Evolutionary conservation across 1,284 basidiomycete genomes (phyloP), one percentile per base, ranked within the genome.

Genomic region (Rhodotorula sp.): DNA sequence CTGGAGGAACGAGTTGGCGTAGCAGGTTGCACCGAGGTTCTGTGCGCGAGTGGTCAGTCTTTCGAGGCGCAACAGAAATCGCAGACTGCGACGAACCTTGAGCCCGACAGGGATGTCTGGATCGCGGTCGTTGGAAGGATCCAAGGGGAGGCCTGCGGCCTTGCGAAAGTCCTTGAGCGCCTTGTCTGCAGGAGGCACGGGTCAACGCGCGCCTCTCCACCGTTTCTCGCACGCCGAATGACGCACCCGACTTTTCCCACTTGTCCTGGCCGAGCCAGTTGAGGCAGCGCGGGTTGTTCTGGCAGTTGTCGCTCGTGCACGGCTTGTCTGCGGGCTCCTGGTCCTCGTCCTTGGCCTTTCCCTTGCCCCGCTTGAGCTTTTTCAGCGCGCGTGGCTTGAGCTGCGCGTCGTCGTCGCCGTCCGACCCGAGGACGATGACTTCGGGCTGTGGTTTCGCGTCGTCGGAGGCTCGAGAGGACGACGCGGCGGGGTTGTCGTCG

Each of bases 1-100:
- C 83, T 97, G 93, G 55, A 96, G 84, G 74, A 91, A 95, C 9
- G 92, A 91, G 81, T 96, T 96, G 64, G 91, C 83, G 81, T 84
- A 74, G 58, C 66, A 74, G 7, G 93, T 96, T 19, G 93, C 93
- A 19, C 93, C 93, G 23, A 96, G 86, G 80, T 97, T 97, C 89
- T 93, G 76, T 48, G 17, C 27, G 16, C n/a, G 14, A 34, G 52
- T 1, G 1, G 25, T 54, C 16, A 27, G 53, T 9, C 16, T 23
- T 25, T 34, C 34, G 34, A 34, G 34, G 2, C 34, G 50, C 48
- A 57, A 52, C 25, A 3, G 17, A 25, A 57, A 16, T 21, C 3
- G 16, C 4, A 25, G 27, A 5, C 34, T 34, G 34, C 34, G 41
- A 73, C 81, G 19, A 78, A 89, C 91, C 85, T 87, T 89, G 67